Base-by-base conservation (phyloP, 345 rosid genomes). In the Eucalyptus paniculata region DNA sequence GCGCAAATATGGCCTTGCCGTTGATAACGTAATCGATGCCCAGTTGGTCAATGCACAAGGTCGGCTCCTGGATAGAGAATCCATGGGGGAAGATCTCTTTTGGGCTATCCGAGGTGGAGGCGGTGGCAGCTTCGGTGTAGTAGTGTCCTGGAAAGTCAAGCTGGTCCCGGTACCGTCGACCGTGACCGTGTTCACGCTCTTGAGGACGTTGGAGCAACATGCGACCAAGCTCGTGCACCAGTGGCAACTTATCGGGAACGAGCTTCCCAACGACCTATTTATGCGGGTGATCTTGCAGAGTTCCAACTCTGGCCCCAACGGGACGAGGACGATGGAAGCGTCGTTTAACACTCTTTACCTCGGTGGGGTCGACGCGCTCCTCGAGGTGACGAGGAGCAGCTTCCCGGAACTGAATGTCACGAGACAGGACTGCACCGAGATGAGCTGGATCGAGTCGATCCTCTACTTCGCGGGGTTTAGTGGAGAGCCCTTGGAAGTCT, bases 391-490 rank as follows among this genome's bases (percentile, higher is more conserved):
- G 87, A 65, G 80, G 12, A 37, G 72, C 1, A 90, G 65, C 54
- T 94, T 93, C 87, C 94, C 94, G 7, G 93, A 94, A 83, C 60
- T 95, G 62, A 93, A 93, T 53, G 88, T 95, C 42, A 50, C 51
- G 49, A 85, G 50, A 21, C 86, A 86, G 26, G 92, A 94, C 24
- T 94, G 95, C 86, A 91, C 19, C 8, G 95, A 94, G 89, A 90
- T 92, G 93, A 93, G 93, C 40, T 95, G 96, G 97, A 89, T 93
- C 8, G 92, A 94, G 47, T 91, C 94, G 1, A 86, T 89, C 37
- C n/a, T 93, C 6, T 91, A 88, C 87, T 93, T 91, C 86, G 23
- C 53, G 1, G 90, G 87, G 13, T 77, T 77, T 77, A 83, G 37
- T 4, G 92, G 58, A 88, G 86, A 86, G 58, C 87, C 94, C 6